Evolutionary conservation across 257 asterid genomes (phyloP), one percentile per base, ranked within the genome.

Genomic region (Ballota nigra): DNA sequence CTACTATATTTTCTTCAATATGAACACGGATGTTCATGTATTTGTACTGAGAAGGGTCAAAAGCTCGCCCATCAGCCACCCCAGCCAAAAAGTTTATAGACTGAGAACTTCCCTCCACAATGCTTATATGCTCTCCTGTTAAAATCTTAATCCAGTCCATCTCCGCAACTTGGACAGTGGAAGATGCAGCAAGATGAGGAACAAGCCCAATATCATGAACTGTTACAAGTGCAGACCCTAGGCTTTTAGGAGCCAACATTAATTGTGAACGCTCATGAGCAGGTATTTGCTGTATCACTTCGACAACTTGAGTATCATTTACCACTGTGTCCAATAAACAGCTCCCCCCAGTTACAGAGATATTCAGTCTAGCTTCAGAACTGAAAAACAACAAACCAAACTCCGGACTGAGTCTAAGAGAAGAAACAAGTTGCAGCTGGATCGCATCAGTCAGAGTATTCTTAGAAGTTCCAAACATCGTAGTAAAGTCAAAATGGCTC

Each of bases 261-360:
- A 91, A 77, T n/a, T 84, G 96, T 66, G 83, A 75, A 78, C 96
- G 86, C 79, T 81, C 86, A 47, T 82, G 73, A 70, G 79, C 83
- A 26, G 79, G 70, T 26, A 70, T 74, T 38, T 79, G 81, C 72
- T 83, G 83, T 55, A 83, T 61, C 60, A 87, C 80, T 66, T 88
- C 83, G 55, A 93, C 73, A 33, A 89, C 49, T 61, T 77, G 87
- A 20, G 88, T 87, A 66, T 91, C 86, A 68, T 93, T 93, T 20
- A 91, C 89, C 58, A 64, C 53, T 11, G 92, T 77, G 38, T 90
- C 90, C 75, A 87, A 59, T 59, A 74, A 85, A 62, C 93, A 86
- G 79, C 96, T 93, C 79, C 98, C 98, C 22, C 98, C 98, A 41
- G 80, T 77, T 72, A 93, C 81, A 56, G 96, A 90, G 75, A 93